Evolutionary conservation across 176 grass and related monocot species (phyloP).

Genomic region (Bonia amplexicaulis): DNA sequence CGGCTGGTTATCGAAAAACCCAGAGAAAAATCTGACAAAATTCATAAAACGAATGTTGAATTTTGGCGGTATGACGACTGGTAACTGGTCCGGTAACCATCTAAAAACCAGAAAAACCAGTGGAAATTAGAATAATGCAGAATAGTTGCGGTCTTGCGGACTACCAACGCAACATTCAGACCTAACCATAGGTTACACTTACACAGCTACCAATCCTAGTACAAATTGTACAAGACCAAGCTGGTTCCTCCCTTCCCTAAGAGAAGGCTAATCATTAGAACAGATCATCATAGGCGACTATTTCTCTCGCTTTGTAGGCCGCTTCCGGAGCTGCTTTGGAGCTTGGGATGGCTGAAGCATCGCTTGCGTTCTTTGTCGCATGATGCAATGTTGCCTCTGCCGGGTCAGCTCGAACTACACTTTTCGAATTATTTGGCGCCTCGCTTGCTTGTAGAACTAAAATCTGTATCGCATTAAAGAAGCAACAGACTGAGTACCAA

Average conservation of each 20-base stretch:
- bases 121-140: too few species aligned
- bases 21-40: too few species aligned
- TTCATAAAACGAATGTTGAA: too few species aligned
- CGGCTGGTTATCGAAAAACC: too few species aligned
- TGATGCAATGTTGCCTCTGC: slow-evolving; percentile 15
- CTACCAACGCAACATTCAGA: background rate
- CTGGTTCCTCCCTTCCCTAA: background rate
- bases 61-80: too few species aligned
- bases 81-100: too few species aligned
- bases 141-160: background rate
- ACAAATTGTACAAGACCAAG: background rate
- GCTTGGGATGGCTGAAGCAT: slow-evolving; percentile 14
- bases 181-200: background rate
- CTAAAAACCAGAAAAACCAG: too few species aligned
- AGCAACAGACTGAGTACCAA: slow-evolving; percentile 5
- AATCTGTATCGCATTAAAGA: slow-evolving; percentile 37
- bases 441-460: slow-evolving; percentile 53
- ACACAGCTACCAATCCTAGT: slow-evolving; percentile 14
- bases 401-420: slow-evolving; percentile 3
- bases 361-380: slow-evolving; percentile 1
- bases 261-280: slow-evolving; percentile 41
- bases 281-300: slow-evolving; percentile 87
- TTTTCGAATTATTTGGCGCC: slow-evolving; percentile 11
- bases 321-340: slow-evolving; percentile 32
- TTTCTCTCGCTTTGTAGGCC: slow-evolving; percentile 47